phyloP scores from a whole-genome alignment of 305 asterid species.

The Nicotiana rustica region DNA sequence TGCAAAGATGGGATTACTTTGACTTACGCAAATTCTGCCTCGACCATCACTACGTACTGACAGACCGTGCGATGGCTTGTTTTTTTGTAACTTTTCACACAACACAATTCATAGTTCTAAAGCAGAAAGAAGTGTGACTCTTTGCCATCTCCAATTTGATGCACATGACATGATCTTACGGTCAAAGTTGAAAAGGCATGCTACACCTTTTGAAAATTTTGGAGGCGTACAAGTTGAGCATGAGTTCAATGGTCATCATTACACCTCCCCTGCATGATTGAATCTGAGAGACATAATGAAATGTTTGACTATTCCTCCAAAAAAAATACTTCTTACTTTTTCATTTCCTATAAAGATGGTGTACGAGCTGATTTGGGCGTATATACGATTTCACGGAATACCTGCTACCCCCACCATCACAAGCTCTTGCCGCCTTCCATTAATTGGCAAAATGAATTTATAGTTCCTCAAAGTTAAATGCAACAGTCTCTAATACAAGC shows the following conservation, averaged over 20 bases:
- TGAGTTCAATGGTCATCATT: constrained; percentile 23
- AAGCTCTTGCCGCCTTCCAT: background rate
- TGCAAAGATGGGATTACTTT: constrained; percentile 26
- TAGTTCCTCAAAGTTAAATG: constrained; percentile 12
- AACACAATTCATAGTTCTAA: background rate
- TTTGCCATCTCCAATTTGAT: constrained; percentile 18
- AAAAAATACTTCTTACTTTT: background rate
- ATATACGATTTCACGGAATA: background rate
- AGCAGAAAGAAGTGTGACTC: background rate
- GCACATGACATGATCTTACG: constrained; percentile 31
- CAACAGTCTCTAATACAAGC: background rate
- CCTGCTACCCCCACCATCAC: background rate
- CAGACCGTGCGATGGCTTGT: constrained; percentile 1
- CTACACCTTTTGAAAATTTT: background rate
- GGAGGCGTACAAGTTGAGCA: constrained; percentile 1
- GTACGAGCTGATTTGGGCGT: background rate
- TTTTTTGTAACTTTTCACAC: constrained; percentile 29
- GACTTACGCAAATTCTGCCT: constrained; percentile 13
- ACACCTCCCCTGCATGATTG: constrained; percentile 26
- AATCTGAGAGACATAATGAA: constrained; percentile 22
- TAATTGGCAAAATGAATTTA: background rate
- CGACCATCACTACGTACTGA: constrained; percentile 26
- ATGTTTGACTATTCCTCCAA: constrained; percentile 16
- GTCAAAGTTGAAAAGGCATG: constrained; percentile 30
- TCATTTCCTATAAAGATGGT: background rate